These are phyloP conservation scores for Centrapalus pauciflorus DNA, from an alignment of 129 eudicot species.

Conservation along the genomic window DNA sequence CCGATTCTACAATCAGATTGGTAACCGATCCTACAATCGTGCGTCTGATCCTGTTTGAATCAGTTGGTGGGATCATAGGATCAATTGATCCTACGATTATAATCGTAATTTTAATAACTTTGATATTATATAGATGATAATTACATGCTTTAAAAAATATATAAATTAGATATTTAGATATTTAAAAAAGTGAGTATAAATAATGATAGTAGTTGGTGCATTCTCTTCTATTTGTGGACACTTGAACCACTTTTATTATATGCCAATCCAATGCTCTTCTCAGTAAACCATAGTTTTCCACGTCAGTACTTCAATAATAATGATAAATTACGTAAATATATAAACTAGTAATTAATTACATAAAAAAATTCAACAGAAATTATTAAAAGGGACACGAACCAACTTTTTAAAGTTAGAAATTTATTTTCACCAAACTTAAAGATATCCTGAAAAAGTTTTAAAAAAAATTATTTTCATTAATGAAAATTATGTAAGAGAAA, in stretches of 20 bases:
- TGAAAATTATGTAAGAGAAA: too few relatives aligned
- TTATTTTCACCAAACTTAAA: background rate
- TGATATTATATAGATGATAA: background rate
- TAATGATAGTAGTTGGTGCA: background rate
- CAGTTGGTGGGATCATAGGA: too few relatives aligned
- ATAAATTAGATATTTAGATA: too few relatives aligned
- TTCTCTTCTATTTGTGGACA: constrained; percentile 3
- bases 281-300: background rate
- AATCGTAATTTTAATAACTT: too few relatives aligned
- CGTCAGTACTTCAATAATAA: background rate
- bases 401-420: background rate
- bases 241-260: background rate
- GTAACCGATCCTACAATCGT: too few relatives aligned
- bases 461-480: too few relatives aligned
- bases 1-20: too few relatives aligned
- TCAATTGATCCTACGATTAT: too few relatives aligned
- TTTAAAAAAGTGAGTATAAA: background rate
- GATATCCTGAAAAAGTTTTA: too few relatives aligned
- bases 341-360: background rate
- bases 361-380: background rate
- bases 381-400: background rate
- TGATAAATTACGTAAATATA: background rate
- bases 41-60: too few relatives aligned
- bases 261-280: background rate
- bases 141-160: too few relatives aligned